Percentiles rank a stretch among this genome's conserved stretches.
Conservation (phyloP, 1,139 yeast species). For the Hyphopichia wangnamkhiaoensis region DNA sequence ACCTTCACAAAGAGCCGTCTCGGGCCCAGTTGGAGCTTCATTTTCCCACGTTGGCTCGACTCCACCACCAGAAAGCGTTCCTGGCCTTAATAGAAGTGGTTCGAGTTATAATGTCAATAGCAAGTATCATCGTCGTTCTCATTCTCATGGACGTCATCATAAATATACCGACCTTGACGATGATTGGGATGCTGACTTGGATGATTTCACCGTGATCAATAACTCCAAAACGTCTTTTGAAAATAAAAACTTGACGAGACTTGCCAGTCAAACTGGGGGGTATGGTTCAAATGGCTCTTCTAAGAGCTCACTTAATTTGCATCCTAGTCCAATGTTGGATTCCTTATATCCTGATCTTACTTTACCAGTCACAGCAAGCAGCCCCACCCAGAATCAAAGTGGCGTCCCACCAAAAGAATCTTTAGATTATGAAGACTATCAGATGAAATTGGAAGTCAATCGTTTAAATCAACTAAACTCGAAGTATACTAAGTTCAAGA, state of each 20-base stretch:
- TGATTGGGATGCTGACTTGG: constrained; percentile 90
- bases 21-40: constrained; percentile 19
- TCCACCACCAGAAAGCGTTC: constrained; percentile 10
- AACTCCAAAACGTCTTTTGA: constrained; percentile 7
- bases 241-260: constrained; percentile 7
- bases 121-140: constrained; percentile 9
- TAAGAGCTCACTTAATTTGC: constrained; percentile 12
- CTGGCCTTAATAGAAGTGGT: not conserved
- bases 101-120: not conserved
- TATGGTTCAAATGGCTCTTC: constrained; percentile 8
- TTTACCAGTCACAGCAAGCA: constrained; percentile 18
- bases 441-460: constrained; percentile 48
- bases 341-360: constrained; percentile 41
- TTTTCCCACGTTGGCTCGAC: constrained; percentile 15
- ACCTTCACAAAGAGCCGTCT: constrained; percentile 23
- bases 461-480: constrained; percentile 60
- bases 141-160: constrained; percentile 11
- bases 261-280: constrained; percentile 8
- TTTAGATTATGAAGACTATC: constrained; percentile 29
- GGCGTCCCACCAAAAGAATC: constrained; percentile 21
- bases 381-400: constrained; percentile 9
- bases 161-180: constrained; percentile 71
- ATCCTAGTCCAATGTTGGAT: constrained; percentile 30
- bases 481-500: constrained; percentile 67
- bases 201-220: constrained; percentile 33